Evolutionary conservation across 2,329 filamentous ascomycete genomes (phyloP).

Genomic region (Aspergillus intermedius): DNA sequence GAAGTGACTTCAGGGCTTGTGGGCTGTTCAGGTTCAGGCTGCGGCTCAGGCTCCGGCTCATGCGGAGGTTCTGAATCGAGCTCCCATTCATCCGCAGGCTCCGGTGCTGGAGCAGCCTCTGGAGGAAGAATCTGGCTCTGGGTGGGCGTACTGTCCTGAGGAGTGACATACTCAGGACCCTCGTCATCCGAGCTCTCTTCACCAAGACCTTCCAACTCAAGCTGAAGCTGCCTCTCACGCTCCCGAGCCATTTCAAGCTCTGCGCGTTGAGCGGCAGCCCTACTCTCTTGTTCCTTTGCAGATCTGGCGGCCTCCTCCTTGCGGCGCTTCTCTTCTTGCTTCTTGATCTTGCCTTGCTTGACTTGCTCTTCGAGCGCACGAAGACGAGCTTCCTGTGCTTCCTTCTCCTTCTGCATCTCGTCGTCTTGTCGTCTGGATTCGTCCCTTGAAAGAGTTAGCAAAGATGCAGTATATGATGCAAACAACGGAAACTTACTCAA

Average conservation of each 20-base stretch:
- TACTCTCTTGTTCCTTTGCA: conserved; percentile 79
- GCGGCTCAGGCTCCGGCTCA: conserved; percentile 13
- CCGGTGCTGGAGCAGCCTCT: conserved; percentile 17
- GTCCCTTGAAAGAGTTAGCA: conserved; percentile 48
- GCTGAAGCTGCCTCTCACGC: conserved; percentile 80
- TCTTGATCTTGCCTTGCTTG: conserved; percentile 85
- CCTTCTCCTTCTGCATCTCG: conserved; percentile 70
- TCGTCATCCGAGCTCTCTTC: conserved; percentile 78
- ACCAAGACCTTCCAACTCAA: conserved; percentile 73
- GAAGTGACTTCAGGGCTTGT: conserved; percentile 45
- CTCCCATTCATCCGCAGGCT: conserved; percentile 27
- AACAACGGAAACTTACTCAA: conserved; percentile 64
- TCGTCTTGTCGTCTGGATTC: conserved; percentile 69
- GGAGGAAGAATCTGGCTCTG: conserved; percentile 49
- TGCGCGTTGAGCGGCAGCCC: conserved; percentile 74
- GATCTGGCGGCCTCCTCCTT: conserved; percentile 84
- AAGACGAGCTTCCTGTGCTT: conserved; percentile 74
- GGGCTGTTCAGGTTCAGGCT: conserved; percentile 44
- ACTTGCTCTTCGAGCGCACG: conserved; percentile 91
- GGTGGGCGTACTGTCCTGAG: conserved; percentile 54
- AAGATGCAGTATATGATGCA: conserved; percentile 2
- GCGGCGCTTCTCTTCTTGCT: conserved; percentile 88
- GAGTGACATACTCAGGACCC: conserved; percentile 62
- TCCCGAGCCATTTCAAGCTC: conserved; percentile 90
- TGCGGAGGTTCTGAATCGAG: conserved; percentile 30